Base-by-base conservation (phyloP, 2,329 filamentous ascomycete genomes). In the Colletotrichum tanaceti region DNA sequence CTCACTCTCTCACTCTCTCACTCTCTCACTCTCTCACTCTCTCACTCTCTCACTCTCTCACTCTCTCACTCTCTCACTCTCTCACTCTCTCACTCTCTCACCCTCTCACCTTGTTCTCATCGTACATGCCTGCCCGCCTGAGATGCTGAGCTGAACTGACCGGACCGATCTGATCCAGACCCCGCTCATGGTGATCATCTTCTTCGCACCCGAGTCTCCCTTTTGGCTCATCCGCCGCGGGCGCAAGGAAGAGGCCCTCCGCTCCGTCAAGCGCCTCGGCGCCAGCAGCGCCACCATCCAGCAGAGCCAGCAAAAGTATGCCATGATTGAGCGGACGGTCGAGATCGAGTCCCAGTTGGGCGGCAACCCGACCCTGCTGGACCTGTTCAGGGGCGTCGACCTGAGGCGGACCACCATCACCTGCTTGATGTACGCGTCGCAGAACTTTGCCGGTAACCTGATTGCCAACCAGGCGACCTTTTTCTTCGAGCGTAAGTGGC, bases 401-500 rank as follows among this genome's bases (percentile, higher is more conserved):
- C 78, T 77, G 58, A 81, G 84, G 75, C 84, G 86, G 67, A 88
- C 86, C 3, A 75, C 82, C 59, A 88, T 89, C 68, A 84, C 85
- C 4, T 87, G 85, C 73, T 78, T 82, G 80, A 83, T 88, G 9
- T 89, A 88, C 76, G 84, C 85, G 1, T 82, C 86, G 22, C 86
- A 89, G 77, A 88, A 89, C 73, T 78, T 89, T 55, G 85, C 87
- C 1, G 87, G 87, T 74, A 89, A 89, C 74, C 74, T 89, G 49
- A 89, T 89, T 71, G 86, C 86, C 73, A 89, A 89, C 75, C 86
- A 89, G 74, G 86, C 87, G 5, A 85, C 86, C 57, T 89, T 85
- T 76, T 89, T 89, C 77, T 89, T 89, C 58, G 74, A 82, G 68
- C 78, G 78, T 78, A 62, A 76, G 72, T 68, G 74, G 13, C 73